phyloP scores from a whole-genome alignment of 257 asterid species.

The Echites panduratus region DNA sequence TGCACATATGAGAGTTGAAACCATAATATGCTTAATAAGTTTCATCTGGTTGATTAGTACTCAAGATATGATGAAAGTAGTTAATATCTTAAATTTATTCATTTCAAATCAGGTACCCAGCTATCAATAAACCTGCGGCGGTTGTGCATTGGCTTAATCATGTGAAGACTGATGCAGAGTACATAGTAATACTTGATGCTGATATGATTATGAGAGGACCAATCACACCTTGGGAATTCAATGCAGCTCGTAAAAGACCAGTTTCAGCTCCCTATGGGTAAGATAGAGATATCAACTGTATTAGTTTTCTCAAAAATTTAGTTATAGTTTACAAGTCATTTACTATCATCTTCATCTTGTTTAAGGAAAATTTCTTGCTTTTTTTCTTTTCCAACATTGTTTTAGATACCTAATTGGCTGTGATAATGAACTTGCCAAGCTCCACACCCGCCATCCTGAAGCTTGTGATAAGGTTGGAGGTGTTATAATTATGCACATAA shows the following conservation, averaged over 20 bases:
- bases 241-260: constrained; percentile 68
- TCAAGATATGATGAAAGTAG: background rate
- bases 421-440: constrained; percentile 83
- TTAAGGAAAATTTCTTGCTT: background rate
- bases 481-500: constrained; percentile 80
- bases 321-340: background rate
- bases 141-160: constrained; percentile 95
- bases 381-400: constrained; percentile 7
- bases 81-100: constrained; percentile 13
- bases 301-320: background rate
- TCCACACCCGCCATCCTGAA: constrained; percentile 83
- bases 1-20: background rate
- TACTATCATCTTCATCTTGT: background rate
- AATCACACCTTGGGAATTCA: constrained; percentile 94
- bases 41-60: constrained; percentile 2
- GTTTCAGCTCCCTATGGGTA: constrained; percentile 98
- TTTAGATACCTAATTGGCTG: constrained; percentile 91
- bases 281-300: constrained; percentile 15
- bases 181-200: constrained; percentile 77
- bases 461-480: constrained; percentile 96
- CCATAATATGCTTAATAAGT: background rate
- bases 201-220: constrained; percentile 97
- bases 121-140: constrained; percentile 95
- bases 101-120: constrained; percentile 73
- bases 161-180: constrained; percentile 85